Evolutionary conservation across 768 basidiomycete genomes (phyloP).

Genomic region (Megacollybia marginata): DNA sequence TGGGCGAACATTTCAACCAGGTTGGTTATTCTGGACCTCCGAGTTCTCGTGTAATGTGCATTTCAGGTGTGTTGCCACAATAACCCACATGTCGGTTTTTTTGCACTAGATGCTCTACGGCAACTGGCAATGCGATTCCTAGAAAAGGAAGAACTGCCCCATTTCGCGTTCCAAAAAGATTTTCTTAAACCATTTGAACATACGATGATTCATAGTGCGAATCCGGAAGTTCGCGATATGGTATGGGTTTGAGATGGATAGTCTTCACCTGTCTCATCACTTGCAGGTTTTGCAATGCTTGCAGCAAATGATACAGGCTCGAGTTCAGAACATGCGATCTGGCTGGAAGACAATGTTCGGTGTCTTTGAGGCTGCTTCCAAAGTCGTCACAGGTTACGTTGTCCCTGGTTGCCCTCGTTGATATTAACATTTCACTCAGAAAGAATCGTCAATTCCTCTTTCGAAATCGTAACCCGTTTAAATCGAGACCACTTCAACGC

Average conservation of each 20-base stretch:
- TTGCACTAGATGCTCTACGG: conserved; percentile 92
- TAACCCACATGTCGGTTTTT: conserved; percentile 93
- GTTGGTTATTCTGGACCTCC: conserved; percentile 33
- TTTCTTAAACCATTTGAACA: conserved; percentile 98
- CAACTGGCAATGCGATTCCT: conserved; percentile 98
- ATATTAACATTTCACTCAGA: conserved; percentile 37
- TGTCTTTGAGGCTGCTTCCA: conserved; percentile 94
- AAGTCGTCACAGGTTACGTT: conserved; percentile 74
- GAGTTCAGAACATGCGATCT: conserved; percentile 90
- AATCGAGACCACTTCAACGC: conserved; percentile 86
- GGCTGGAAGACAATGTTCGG: conserved; percentile 99
- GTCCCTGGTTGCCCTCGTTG: neutral
- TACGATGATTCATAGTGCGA: conserved; percentile 94
- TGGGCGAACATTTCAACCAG: conserved; percentile 98
- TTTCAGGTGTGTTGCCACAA: conserved; percentile 94
- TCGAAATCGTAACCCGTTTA: conserved; percentile 89
- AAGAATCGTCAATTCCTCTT: conserved; percentile 86
- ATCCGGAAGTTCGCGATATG: conserved; percentile 96
- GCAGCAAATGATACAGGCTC: conserved; percentile 97
- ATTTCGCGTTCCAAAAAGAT: conserved; percentile 99
- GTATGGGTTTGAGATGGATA: conserved; percentile 29
- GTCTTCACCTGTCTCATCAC: conserved; percentile 4
- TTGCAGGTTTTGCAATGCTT: conserved; percentile 89
- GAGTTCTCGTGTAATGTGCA: conserved; percentile 3
- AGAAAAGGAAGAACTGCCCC: conserved; percentile 95